Evolutionary conservation across 768 basidiomycete genomes (phyloP), one percentile per base, ranked within the genome.

Genomic region (Lepiota brunneoincarnata): DNA sequence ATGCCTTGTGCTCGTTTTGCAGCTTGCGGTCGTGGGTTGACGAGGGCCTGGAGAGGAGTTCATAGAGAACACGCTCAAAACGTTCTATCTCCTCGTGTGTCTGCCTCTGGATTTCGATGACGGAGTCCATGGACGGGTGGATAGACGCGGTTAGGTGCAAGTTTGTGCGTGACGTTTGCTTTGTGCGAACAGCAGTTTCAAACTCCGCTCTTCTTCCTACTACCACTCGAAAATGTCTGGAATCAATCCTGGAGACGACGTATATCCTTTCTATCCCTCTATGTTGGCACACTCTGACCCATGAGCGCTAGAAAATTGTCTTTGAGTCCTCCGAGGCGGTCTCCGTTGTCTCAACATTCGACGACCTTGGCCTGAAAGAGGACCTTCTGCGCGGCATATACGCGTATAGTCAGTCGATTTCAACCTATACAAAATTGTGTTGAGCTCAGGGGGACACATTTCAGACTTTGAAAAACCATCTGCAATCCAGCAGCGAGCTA

Each of bases 401-500:
- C 73, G 96, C 94, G 54, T 98, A 98, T 78, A 96, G 96, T 92
- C 56, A 51, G 84, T 74, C 49, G 11, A 36, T 18, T 24, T 20
- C 11, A 28, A 5, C n/a, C 24, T 24, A 23, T 40, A 26, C 21
- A 7, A 18, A 23, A 24, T 10, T 51, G 4, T 31, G 38, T 9
- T 35, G 21, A 48, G 28, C 36, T 56, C 15, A 50, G 28, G 39
- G 11, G 37, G 17, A 14, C 59, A 35, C 18, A 51, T 35, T 40
- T 10, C 36, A 78, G 91, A 92, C 69, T 98, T 98, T 65, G 96
- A 99, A 80, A 95, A 93, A 65, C 96, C 96, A 20, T 98, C 96
- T 57, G 95, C 96, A 57, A 98, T 99, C 66, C 96, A 99, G 75
- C 93, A 97, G 74, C 89, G 95, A 60, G 96, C 96, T 45, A 98